Conservation (phyloP, 1,139 yeast species). For the Nematodospora anomalae region DNA sequence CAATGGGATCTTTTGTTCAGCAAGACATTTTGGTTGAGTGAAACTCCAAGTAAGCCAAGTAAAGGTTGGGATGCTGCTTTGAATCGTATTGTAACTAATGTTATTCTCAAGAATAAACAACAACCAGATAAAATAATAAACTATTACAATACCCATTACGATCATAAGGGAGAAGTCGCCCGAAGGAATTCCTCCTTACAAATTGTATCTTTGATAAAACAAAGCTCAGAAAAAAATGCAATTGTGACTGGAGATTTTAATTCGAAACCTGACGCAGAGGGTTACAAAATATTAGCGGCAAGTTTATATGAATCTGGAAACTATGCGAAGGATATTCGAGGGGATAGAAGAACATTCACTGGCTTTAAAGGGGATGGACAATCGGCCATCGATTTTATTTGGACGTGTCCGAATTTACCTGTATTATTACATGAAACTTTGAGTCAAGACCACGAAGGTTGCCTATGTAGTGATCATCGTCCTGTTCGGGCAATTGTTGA, state of each 20-base stretch:
- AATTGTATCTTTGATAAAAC: slow-evolving; percentile 32
- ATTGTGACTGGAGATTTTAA: slow-evolving; percentile 44
- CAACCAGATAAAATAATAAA: slow-evolving; percentile 23
- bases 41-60: slow-evolving; percentile 39
- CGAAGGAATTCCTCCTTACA: slow-evolving; percentile 31
- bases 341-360: slow-evolving; percentile 32
- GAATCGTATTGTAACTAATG: slow-evolving; percentile 41
- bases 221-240: slow-evolving; percentile 28
- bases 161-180: slow-evolving; percentile 43
- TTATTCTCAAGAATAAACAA: slow-evolving; percentile 19
- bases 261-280: slow-evolving; percentile 42
- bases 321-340: slow-evolving; percentile 33
- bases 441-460: slow-evolving; percentile 14
- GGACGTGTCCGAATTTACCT: slow-evolving; percentile 24
- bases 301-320: slow-evolving; percentile 26
- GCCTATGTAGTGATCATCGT: slow-evolving; percentile 21
- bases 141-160: slow-evolving; percentile 46
- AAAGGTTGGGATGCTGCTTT: slow-evolving; percentile 43
- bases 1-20: slow-evolving; percentile 30
- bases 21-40: slow-evolving; percentile 43
- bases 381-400: slow-evolving; percentile 29
- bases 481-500: slow-evolving; percentile 21
- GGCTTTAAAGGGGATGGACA: slow-evolving; percentile 34
- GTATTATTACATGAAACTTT: slow-evolving; percentile 18
- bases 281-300: slow-evolving; percentile 35